Conservation (phyloP, 1,284 basidiomycete genomes). For the Bondarzewia mesenterica region DNA sequence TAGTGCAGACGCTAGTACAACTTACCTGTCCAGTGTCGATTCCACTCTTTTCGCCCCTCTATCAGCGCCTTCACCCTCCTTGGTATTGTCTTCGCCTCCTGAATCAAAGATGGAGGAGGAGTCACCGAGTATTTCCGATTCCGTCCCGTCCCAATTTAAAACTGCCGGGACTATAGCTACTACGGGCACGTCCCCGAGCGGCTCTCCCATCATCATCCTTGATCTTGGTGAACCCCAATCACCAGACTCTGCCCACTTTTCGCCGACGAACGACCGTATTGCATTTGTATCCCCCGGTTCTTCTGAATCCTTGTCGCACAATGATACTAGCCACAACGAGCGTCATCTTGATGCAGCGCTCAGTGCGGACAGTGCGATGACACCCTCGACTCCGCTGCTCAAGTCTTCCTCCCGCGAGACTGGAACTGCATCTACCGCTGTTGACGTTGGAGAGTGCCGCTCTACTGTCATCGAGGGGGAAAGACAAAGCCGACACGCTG, state of each 20-base stretch:
- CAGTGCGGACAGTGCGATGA: conserved; percentile 7
- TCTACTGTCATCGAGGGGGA: neutral
- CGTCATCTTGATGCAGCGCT: neutral
- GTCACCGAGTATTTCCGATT: neutral
- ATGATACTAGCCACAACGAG: conserved; percentile 1
- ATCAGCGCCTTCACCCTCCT: neutral
- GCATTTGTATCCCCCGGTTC: conserved; percentile 23
- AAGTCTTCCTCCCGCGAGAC: neutral
- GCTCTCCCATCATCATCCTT: conserved; percentile 5
- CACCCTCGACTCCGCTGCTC: conserved; percentile 1
- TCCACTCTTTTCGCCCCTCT: conserved; percentile 1
- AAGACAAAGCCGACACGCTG: neutral
- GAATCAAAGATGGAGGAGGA: neutral
- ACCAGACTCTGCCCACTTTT: conserved; percentile 14
- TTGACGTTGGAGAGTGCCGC: neutral
- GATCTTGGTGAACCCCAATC: conserved; percentile 11
- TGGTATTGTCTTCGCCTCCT: neutral
- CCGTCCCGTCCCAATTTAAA: neutral
- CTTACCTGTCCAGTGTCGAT: neutral
- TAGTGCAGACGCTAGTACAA: conserved; percentile 7
- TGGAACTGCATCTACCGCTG: neutral
- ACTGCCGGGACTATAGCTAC: neutral
- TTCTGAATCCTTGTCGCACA: conserved; percentile 17
- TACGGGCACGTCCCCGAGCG: neutral
- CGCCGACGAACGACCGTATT: conserved; percentile 9